A percentile compares a stretch with the other conserved stretches of the same genome.
These are phyloP conservation scores for Saccharomycopsis hybrid DNA, from an alignment of 1,139 yeast genomes.

Conservation along the genomic window DNA sequence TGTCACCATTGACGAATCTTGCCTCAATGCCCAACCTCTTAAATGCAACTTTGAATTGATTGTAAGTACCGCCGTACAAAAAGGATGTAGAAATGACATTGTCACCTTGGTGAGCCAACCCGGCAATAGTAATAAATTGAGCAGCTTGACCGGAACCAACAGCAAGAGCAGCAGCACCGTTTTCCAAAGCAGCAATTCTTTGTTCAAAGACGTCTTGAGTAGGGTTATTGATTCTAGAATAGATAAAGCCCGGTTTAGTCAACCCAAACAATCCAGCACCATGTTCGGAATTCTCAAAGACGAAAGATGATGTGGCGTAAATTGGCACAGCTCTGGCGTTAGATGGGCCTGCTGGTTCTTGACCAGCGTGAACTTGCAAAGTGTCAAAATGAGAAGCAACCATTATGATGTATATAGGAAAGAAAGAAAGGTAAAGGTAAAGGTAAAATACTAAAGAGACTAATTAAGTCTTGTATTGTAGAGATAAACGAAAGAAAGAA, in stretches of 20 bases:
- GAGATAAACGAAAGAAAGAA: no score
- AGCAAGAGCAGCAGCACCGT: slow-evolving; percentile 89
- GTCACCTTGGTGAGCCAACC: slow-evolving; percentile 83
- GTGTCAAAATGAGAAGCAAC: slow-evolving; percentile 73
- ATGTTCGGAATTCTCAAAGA: slow-evolving; percentile 79
- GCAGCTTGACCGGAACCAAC: slow-evolving; percentile 95
- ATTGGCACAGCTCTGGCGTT: slow-evolving; percentile 88
- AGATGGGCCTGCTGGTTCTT: slow-evolving; percentile 53
- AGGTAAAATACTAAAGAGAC: no score
- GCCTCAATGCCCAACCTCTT: slow-evolving; percentile 81
- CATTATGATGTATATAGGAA: no score
- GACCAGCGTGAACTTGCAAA: slow-evolving; percentile 92
- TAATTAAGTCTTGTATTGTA: no score
- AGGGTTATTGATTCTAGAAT: slow-evolving; percentile 89
- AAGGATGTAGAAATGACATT: slow-evolving; percentile 80
- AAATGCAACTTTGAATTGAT: slow-evolving; percentile 89
- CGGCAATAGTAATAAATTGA: slow-evolving; percentile 76
- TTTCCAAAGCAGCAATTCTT: slow-evolving; percentile 88
- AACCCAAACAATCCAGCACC: slow-evolving; percentile 89
- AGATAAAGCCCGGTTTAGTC: slow-evolving; percentile 75
- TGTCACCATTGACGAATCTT: slow-evolving; percentile 76
- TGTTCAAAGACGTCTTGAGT: slow-evolving; percentile 87
- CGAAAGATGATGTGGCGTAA: slow-evolving; percentile 81
- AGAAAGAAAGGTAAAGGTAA: no score
- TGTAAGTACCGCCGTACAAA: slow-evolving; percentile 94